phyloP scores from a whole-genome alignment of 768 basidiomycete genomes.

The Lactifluus rugatus region DNA sequence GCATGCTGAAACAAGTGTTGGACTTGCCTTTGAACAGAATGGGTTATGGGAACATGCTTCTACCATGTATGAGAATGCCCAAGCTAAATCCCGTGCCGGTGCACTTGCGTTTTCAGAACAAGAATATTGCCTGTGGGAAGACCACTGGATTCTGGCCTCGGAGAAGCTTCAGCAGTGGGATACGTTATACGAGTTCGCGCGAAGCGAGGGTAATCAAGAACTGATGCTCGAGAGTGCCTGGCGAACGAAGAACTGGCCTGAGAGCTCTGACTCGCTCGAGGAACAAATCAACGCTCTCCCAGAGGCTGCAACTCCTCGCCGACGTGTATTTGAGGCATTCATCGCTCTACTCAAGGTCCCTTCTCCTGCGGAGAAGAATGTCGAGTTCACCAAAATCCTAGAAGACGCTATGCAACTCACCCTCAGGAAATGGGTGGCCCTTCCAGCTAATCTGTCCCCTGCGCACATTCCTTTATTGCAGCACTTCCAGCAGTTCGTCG shows the following conservation, averaged over 20 bases:
- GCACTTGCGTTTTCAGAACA: conserved; percentile 84
- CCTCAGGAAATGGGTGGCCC: conserved; percentile 88
- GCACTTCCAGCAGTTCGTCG: conserved; percentile 98
- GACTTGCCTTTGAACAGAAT: conserved; percentile 85
- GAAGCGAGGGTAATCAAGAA: conserved; percentile 83
- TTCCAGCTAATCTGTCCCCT: conserved; percentile 79
- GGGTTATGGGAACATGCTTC: conserved; percentile 96
- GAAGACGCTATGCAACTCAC: conserved; percentile 97
- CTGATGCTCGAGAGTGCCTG: conserved; percentile 91
- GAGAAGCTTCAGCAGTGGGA: conserved; percentile 99
- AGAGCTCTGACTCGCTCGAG: conserved; percentile 67
- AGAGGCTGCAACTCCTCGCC: conserved; percentile 88
- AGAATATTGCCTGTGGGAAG: conserved; percentile 98
- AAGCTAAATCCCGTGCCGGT: conserved; percentile 73
- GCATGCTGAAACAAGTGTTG: conserved; percentile 83
- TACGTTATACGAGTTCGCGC: conserved; percentile 81
- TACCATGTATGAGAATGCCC: conserved; percentile 80
- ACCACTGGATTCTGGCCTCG: conserved; percentile 94
- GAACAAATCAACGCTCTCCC: conserved; percentile 70
- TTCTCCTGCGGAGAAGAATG: conserved; percentile 68
- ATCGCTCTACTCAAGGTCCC: conserved; percentile 82
- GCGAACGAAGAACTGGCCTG: conserved; percentile 88
- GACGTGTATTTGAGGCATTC: conserved; percentile 95
- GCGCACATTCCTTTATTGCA: conserved; percentile 92
- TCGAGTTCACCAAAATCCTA: conserved; percentile 77